These are phyloP conservation scores for Pseudogymnoascus verrucosus DNA, from an alignment of 2,329 filamentous ascomycete species.

Conservation along the genomic window DNA sequence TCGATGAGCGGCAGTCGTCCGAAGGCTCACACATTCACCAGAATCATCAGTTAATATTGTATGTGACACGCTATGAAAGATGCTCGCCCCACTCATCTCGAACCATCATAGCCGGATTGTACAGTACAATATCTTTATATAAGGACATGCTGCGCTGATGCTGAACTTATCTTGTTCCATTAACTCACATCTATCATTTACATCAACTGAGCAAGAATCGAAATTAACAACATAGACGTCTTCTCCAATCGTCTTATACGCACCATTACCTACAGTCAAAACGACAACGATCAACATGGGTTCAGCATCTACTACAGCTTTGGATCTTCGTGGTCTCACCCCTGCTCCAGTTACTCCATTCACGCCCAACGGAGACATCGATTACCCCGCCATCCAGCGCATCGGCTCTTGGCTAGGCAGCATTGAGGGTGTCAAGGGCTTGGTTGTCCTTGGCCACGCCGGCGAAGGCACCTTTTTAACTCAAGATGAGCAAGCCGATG, in stretches of 20 bases:
- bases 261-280: neutral
- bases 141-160: neutral
- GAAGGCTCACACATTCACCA: neutral
- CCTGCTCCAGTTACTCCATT: slow-evolving; percentile 46
- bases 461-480: slow-evolving; percentile 47
- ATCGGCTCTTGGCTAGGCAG: slow-evolving; percentile 46
- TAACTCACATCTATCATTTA: neutral
- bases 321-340: slow-evolving; percentile 42
- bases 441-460: slow-evolving; percentile 46
- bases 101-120: neutral
- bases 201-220: neutral
- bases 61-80: neutral
- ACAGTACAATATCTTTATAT: neutral
- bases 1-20: neutral
- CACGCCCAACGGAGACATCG: slow-evolving; percentile 39
- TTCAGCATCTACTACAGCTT: slow-evolving; percentile 16
- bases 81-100: slow-evolving; percentile 14
- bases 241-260: slow-evolving; percentile 15
- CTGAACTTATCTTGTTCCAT: neutral
- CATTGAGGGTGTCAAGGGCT: slow-evolving; percentile 42
- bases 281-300: slow-evolving; percentile 22
- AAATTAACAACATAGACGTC: neutral
- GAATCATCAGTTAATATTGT: neutral
- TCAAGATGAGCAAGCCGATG: slow-evolving; percentile 38
- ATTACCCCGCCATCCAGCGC: slow-evolving; percentile 44